A percentile compares a stretch with the other conserved stretches of the same genome.
phyloP scores from a whole-genome alignment of 208 protist species.

The Acanthamoeba lugdunensis region DNA sequence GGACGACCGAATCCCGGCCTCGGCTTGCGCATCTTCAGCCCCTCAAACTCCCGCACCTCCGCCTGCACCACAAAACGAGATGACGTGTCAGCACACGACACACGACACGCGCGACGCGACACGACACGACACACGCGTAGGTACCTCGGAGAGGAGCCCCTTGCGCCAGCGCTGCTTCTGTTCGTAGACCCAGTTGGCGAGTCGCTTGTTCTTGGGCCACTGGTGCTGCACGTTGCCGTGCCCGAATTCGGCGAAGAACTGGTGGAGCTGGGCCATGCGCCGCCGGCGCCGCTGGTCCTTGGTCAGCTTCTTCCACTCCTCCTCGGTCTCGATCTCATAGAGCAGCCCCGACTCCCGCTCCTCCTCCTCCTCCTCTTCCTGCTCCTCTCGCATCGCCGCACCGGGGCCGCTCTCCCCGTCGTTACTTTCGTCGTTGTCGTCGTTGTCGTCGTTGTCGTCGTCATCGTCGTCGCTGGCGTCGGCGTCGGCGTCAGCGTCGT shows the following conservation, averaged over 20 bases:
- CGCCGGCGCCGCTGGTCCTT: not conserved
- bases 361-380: no score
- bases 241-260: slow-evolving; percentile 38
- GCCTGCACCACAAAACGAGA: not conserved
- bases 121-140: no score
- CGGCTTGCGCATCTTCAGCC: slow-evolving; percentile 11
- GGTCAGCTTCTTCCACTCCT: slow-evolving; percentile 54
- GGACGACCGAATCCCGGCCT: not conserved
- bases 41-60: slow-evolving; percentile 84
- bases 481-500: not conserved
- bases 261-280: not conserved
- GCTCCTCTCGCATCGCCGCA: no score
- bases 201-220: slow-evolving; percentile 22
- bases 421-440: not conserved
- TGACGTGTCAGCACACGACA: not conserved
- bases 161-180: slow-evolving; percentile 49
- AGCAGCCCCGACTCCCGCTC: not conserved
- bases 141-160: not conserved
- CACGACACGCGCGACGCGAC: not conserved
- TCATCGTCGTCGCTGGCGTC: not conserved
- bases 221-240: slow-evolving; percentile 32
- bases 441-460: not conserved
- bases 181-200: slow-evolving; percentile 52
- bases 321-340: slow-evolving; percentile 10
- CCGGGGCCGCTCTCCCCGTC: not conserved